phyloP scores from a whole-genome alignment of 2,329 filamentous ascomycete genomes.

The Coniochaeta hoffmannii region DNA sequence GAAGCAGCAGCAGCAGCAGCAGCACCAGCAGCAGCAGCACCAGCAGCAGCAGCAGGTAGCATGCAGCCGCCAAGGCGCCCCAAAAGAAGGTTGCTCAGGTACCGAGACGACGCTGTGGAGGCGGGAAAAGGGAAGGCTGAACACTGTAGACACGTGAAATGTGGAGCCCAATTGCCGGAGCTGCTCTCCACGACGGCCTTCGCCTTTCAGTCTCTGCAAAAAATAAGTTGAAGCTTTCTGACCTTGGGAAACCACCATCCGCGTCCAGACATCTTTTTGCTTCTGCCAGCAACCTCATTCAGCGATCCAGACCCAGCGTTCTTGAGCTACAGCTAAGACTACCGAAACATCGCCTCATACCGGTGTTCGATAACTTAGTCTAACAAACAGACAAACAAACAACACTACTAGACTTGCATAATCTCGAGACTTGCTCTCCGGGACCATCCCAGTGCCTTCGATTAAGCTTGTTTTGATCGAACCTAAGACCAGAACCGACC shows the following conservation, averaged over 20 bases:
- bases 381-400: background rate
- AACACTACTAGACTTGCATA: background rate
- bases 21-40: too few species aligned
- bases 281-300: background rate
- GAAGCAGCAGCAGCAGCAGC: too few species aligned
- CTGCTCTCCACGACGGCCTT: background rate
- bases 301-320: background rate
- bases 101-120: too few species aligned
- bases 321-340: background rate
- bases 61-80: background rate
- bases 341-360: constrained; percentile 1
- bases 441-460: background rate
- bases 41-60: too few species aligned
- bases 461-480: background rate
- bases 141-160: background rate
- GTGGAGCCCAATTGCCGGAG: background rate
- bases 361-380: background rate
- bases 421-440: background rate
- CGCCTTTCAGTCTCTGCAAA: background rate
- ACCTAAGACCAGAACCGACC: background rate
- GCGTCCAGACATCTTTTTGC: background rate
- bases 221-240: background rate
- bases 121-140: too few species aligned
- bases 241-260: background rate
- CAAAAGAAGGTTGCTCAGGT: too few species aligned